These are phyloP conservation scores for Sporobolomyces phaffii DNA, from an alignment of 768 basidiomycete genomes.

Conservation along the genomic window DNA sequence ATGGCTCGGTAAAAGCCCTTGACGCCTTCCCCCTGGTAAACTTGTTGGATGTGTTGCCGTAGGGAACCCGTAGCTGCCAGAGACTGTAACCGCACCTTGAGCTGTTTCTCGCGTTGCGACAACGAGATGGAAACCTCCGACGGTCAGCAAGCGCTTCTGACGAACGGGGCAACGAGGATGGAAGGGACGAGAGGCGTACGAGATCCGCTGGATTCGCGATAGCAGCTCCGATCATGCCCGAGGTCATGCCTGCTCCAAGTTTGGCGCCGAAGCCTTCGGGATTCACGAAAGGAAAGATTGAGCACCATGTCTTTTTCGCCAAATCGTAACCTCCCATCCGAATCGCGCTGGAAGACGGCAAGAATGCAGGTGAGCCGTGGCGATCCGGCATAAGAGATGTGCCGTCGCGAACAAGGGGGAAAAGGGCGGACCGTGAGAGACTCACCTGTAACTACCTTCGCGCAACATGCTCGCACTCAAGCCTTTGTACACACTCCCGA, in stretches of 20 bases:
- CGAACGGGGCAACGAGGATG: too few species aligned
- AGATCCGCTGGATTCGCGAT: conserved; percentile 42
- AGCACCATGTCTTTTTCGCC: conserved; percentile 29
- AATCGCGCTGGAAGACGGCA: conserved; percentile 19
- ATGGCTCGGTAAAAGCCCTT: conserved; percentile 40
- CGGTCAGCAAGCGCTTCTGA: not conserved
- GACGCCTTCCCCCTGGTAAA: conserved; percentile 11
- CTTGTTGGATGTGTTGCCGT: conserved; percentile 5
- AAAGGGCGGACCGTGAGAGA: not conserved
- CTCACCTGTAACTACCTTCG: conserved; percentile 30
- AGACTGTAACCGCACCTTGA: conserved; percentile 42
- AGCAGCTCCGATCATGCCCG: conserved; percentile 41
- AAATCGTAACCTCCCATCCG: conserved; percentile 42
- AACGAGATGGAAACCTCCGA: not conserved
- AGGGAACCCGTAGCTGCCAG: conserved; percentile 30
- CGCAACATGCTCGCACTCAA: conserved; percentile 28
- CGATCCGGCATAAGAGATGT: too few species aligned
- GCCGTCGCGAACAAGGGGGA: too few species aligned
- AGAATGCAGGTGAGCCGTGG: too few species aligned
- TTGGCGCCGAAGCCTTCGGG: conserved; percentile 35
- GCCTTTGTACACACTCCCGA: conserved; percentile 30
- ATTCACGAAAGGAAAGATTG: conserved; percentile 15
- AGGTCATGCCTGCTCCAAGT: conserved; percentile 28
- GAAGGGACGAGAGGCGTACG: too few species aligned
- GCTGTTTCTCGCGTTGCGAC: conserved; percentile 16